phyloP scores from a whole-genome alignment of 768 basidiomycete genomes.

The Suillus fuscotomentosus region DNA sequence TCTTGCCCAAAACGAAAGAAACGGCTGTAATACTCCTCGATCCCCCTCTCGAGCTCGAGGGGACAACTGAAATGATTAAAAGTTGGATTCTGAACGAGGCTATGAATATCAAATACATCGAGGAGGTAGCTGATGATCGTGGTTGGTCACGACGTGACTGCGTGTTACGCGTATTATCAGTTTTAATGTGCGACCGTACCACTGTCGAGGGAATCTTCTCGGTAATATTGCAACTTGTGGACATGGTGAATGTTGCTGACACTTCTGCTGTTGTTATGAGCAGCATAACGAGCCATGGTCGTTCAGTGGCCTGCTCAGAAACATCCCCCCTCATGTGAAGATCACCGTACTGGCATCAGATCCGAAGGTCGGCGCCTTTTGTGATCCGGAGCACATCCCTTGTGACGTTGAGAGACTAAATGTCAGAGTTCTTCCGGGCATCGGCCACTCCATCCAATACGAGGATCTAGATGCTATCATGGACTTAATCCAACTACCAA shows the following conservation, averaged over 20 bases:
- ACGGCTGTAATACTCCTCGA: conserved; percentile 12
- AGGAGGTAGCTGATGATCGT: conserved; percentile 1
- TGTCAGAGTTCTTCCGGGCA: conserved; percentile 10
- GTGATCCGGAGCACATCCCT: conserved; percentile 10
- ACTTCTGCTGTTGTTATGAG: neutral
- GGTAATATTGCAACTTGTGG: neutral
- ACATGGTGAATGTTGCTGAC: neutral
- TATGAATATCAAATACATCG: neutral
- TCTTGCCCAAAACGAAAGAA: conserved; percentile 8
- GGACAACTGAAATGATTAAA: neutral
- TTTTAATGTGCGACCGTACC: conserved; percentile 9
- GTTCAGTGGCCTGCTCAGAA: conserved; percentile 10
- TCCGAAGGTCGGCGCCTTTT: conserved; percentile 6
- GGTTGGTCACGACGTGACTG: conserved; percentile 14
- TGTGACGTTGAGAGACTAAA: neutral
- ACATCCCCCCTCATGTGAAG: conserved; percentile 9
- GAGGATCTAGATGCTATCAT: conserved; percentile 23
- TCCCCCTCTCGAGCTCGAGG: conserved; percentile 7
- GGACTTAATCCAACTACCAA: conserved; percentile 2
- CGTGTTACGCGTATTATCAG: conserved; percentile 4
- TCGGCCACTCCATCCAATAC: conserved; percentile 25
- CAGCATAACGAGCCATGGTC: conserved; percentile 19
- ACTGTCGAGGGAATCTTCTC: neutral
- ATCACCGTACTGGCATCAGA: conserved; percentile 19
- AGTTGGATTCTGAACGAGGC: neutral